These are phyloP conservation scores for Nannizzia gypsea DNA, from an alignment of 2,329 filamentous ascomycete genomes.

Conservation along the genomic window DNA sequence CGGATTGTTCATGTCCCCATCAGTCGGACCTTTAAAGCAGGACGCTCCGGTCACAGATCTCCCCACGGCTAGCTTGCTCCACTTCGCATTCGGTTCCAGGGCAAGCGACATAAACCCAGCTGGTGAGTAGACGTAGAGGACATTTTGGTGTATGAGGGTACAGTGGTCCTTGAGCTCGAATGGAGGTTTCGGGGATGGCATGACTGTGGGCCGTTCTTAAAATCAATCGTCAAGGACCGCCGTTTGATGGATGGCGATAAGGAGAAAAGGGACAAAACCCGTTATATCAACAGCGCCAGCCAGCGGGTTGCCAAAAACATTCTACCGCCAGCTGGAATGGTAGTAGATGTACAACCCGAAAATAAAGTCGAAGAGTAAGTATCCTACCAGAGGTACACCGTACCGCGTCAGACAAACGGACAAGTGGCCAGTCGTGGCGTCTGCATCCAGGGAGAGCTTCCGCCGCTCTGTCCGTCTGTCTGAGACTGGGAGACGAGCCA, in stretches of 20 bases:
- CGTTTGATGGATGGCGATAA: neutral
- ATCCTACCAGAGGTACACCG: neutral
- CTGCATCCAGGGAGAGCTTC: neutral
- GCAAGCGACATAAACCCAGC: conserved; percentile 63
- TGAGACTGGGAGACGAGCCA: neutral
- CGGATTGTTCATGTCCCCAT: conserved; percentile 44
- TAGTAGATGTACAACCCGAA: neutral
- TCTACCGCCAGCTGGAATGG: neutral
- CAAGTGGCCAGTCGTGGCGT: neutral
- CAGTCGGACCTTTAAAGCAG: conserved; percentile 60
- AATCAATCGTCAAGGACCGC: neutral
- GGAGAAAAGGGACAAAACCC: neutral
- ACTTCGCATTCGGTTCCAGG: conserved; percentile 57
- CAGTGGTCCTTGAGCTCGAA: conserved; percentile 65
- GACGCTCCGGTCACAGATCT: conserved; percentile 60
- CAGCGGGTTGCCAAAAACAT: neutral
- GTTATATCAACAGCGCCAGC: neutral
- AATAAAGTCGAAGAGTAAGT: neutral
- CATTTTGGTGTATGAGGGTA: conserved; percentile 67
- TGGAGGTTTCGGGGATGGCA: conserved; percentile 61
- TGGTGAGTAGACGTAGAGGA: conserved; percentile 70
- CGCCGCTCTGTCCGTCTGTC: neutral
- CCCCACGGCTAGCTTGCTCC: conserved; percentile 55
- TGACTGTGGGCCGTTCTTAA: conserved; percentile 27
- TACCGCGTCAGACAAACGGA: neutral